Evolutionary conservation across 768 basidiomycete species (phyloP), one percentile per base, ranked within the genome.

Genomic region (Melanogaster broomeanus): DNA sequence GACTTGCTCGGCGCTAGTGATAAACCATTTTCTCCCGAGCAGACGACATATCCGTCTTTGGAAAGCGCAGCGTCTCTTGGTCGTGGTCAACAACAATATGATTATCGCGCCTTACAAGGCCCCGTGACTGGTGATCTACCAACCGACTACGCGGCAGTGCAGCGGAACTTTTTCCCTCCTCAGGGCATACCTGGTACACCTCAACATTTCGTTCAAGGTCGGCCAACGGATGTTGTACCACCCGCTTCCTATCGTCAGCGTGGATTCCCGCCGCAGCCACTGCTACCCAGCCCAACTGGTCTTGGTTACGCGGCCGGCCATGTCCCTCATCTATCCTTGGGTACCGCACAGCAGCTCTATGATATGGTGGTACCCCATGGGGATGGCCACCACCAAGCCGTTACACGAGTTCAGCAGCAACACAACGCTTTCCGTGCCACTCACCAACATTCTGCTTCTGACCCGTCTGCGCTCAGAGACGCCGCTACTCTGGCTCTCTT

Each of bases 361-460:
- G 88, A 90, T 61, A 87, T 89, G 85, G 87, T 90, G 80, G 69
- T 76, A 30, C 74, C 79, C 49, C 59, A 68, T 28, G 35, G 51
- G 15, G 82, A 86, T 55, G 76, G 74, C 54, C 82, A 78, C 45
- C 77, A 83, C 63, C 79, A 85, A 31, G 80, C 87, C 28, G 83
- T 88, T 51, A 77, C 82, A 45, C 88, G 88, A 57, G 82, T 89
- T 44, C 89, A 91, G 66, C 88, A 90, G 59, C 88, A 89, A 62
- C 85, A 85, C 63, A 84, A 83, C 58, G 78, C 78, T 40, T 90
- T 87, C 73, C 85, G 87, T 33, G 77, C 74, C 24, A 82, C 79
- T 22, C 89, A 92, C 66, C 90, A 91, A 56, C 89, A 92, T 68
- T 91, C 89, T 31, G 80, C 88, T 4, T 90, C 89, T 2, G 90